Evolutionary conservation across 257 asterid genomes (phyloP).

Genomic region (Striga asiatica): DNA sequence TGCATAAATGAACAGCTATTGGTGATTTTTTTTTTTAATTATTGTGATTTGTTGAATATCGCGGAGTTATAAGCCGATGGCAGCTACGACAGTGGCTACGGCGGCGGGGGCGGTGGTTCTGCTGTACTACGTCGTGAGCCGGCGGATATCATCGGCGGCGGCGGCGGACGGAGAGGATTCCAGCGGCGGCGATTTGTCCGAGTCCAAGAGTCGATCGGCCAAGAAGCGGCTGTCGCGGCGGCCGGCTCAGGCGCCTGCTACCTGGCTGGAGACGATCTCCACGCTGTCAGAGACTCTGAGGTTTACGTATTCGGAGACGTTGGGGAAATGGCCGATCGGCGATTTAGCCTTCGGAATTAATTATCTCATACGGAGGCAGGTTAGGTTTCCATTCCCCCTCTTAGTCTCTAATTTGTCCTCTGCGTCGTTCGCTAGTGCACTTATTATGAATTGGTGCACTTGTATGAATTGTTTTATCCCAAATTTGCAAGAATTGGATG

Average conservation of each 20-base stretch:
- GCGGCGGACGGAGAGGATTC: constrained; percentile 33
- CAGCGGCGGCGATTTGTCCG: constrained; percentile 34
- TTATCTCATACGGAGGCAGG: constrained; percentile 73
- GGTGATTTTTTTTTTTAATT: not conserved
- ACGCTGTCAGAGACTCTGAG: constrained; percentile 65
- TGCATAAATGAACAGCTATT: constrained; percentile 6
- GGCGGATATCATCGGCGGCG: constrained; percentile 34
- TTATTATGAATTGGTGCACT: too few relatives aligned
- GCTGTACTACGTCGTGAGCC: constrained; percentile 57
- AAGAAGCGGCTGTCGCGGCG: constrained; percentile 55
- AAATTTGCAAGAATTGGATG: too few relatives aligned
- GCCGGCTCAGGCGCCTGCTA: constrained; percentile 89
- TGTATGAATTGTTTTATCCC: too few relatives aligned
- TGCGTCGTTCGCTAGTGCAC: not conserved
- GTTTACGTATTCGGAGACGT: constrained; percentile 72
- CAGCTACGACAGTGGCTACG: constrained; percentile 76
- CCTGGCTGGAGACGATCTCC: constrained; percentile 69
- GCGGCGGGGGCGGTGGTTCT: constrained; percentile 73
- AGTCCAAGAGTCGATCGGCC: constrained; percentile 44
- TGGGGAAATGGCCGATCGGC: constrained; percentile 85
- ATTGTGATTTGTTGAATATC: constrained; percentile 12
- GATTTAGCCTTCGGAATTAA: constrained; percentile 81
- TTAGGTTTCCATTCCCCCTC: constrained; percentile 14
- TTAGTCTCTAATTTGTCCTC: not conserved
- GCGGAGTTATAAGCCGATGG: constrained; percentile 37